A percentile compares a stretch with the other conserved stretches of the same genome.
Conservation (phyloP, 768 basidiomycete species). For the Dioszegia crocea region DNA sequence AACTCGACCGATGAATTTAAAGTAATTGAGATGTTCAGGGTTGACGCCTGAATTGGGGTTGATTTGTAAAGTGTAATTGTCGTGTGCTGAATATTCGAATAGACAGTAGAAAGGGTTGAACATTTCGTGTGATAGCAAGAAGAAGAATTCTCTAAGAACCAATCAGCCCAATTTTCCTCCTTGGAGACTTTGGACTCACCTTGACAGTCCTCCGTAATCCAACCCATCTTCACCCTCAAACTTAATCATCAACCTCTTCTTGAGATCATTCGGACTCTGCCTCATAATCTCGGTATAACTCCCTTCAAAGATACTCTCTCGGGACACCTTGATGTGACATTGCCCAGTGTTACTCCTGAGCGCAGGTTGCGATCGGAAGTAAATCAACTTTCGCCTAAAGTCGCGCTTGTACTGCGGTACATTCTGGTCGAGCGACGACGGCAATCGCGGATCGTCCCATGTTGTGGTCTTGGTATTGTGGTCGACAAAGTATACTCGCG, state of each 20-base stretch:
- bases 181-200: slow-evolving; percentile 56
- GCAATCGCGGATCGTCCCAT: slow-evolving; percentile 97
- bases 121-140: slow-evolving; percentile 99
- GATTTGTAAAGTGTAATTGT: slow-evolving; percentile 99
- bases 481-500: slow-evolving; percentile 98
- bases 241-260: slow-evolving; percentile 99
- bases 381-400: slow-evolving; percentile 97
- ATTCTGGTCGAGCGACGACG: slow-evolving; percentile 90
- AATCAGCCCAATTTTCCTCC: not conserved
- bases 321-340: slow-evolving; percentile 96
- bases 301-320: slow-evolving; percentile 98
- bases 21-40: slow-evolving; percentile 98
- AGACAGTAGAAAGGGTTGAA: slow-evolving; percentile 99
- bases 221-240: slow-evolving; percentile 98
- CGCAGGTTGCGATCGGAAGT: slow-evolving; percentile 97
- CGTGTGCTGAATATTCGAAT: slow-evolving; percentile 99
- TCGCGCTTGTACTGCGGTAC: slow-evolving; percentile 99
- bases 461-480: slow-evolving; percentile 99
- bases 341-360: slow-evolving; percentile 98
- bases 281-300: slow-evolving; percentile 98
- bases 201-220: slow-evolving; percentile 95
- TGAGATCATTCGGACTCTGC: slow-evolving; percentile 94
- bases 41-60: slow-evolving; percentile 98
- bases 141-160: slow-evolving; percentile 87
- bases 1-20: slow-evolving; percentile 98